Conservation (phyloP, 768 basidiomycete species). For the Termitomyces sp. region DNA sequence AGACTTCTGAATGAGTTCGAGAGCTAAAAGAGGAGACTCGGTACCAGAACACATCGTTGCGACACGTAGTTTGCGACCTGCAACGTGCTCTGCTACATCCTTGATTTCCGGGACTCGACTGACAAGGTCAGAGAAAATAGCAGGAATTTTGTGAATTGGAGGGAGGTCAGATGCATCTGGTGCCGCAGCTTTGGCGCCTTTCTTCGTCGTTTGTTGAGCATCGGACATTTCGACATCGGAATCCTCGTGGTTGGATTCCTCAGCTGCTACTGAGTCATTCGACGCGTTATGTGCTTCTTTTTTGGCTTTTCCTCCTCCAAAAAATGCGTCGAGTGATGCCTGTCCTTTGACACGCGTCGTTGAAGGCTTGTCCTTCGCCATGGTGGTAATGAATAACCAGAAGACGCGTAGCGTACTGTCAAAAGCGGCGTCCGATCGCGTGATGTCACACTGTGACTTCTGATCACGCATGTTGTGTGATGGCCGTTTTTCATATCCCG, state of each 20-base stretch:
- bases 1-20: constrained; percentile 77
- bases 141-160: constrained; percentile 65
- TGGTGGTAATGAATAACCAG: constrained; percentile 19
- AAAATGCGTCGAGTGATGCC: constrained; percentile 51
- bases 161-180: constrained; percentile 66
- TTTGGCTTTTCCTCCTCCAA: constrained; percentile 33
- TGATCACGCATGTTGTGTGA: background rate
- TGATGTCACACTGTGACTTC: constrained; percentile 14
- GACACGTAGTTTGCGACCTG: constrained; percentile 82
- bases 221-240: constrained; percentile 32
- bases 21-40: constrained; percentile 87
- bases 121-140: constrained; percentile 75
- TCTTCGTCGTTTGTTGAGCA: constrained; percentile 20
- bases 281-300: constrained; percentile 27
- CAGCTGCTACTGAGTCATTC: constrained; percentile 20
- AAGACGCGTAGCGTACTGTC: constrained; percentile 3
- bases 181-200: constrained; percentile 32
- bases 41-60: constrained; percentile 99
- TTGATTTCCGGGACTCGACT: constrained; percentile 60
- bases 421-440: constrained; percentile 17
- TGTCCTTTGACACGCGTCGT: constrained; percentile 40
- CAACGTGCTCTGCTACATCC: constrained; percentile 56
- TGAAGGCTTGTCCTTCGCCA: constrained; percentile 42
- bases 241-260: constrained; percentile 26
- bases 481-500: too few relatives aligned